These are phyloP conservation scores for Fimicolochytrium jonesii DNA, from an alignment of 192 early-diverging fungal genomes.

Conservation along the genomic window DNA sequence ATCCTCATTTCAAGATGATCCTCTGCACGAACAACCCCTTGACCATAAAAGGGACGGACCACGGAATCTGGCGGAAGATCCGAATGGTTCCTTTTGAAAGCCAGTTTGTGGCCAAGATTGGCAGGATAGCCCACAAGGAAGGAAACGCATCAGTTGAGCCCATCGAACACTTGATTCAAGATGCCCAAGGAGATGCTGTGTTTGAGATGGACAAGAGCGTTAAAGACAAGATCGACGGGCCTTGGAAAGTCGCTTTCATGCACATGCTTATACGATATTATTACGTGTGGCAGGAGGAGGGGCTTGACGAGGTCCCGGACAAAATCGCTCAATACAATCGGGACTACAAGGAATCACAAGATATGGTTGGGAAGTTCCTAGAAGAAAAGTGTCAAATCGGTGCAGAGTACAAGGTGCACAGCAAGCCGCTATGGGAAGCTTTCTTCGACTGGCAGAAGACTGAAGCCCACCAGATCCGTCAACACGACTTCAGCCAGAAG, in stretches of 20 bases:
- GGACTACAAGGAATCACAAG: constrained; percentile 8
- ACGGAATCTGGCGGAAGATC: constrained; percentile 14
- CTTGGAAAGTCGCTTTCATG: constrained; percentile 10
- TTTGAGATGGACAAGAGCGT: constrained; percentile 3
- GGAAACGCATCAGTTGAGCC: constrained; percentile 3
- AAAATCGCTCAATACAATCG: constrained; percentile 13
- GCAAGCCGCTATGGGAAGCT: constrained; percentile 8
- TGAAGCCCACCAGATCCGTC: constrained; percentile 1
- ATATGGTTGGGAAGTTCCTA: constrained; percentile 4
- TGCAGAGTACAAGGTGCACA: constrained; percentile 9
- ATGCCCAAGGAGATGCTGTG: constrained; percentile 8
- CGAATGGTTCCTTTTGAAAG: constrained; percentile 13
- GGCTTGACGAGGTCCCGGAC: constrained; percentile 1
- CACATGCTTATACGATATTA: constrained; percentile 13
- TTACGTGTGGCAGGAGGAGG: constrained; percentile 11
- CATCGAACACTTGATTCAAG: neutral
- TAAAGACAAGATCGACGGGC: constrained; percentile 6
- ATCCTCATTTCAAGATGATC: constrained; percentile 12
- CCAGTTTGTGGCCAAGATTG: constrained; percentile 4
- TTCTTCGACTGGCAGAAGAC: constrained; percentile 6
- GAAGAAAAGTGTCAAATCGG: constrained; percentile 12
- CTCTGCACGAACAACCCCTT: constrained; percentile 3
- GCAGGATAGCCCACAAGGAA: neutral
- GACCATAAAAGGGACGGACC: constrained; percentile 6
- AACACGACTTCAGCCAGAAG: neutral